Evolutionary conservation across 2,329 filamentous ascomycete genomes (phyloP).

Genomic region (Plenodomus lindquistii): DNA sequence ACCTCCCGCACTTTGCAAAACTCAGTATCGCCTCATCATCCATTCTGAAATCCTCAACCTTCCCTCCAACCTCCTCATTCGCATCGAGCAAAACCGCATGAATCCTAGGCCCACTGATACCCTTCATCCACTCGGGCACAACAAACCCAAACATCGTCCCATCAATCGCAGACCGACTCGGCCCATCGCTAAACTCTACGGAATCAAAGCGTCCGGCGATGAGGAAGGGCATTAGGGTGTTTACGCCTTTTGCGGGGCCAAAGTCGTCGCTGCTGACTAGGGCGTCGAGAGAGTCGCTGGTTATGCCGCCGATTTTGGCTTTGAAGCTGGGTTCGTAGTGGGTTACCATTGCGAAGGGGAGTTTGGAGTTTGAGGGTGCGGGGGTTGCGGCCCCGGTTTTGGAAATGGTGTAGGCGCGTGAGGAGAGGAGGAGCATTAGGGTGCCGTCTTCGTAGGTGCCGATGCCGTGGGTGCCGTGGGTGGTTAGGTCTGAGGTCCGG

Average conservation of each 20-base stretch:
- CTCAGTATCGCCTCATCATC: slow-evolving; percentile 38
- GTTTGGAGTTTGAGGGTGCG: slow-evolving; percentile 38
- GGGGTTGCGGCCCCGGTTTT: slow-evolving; percentile 33
- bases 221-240: slow-evolving; percentile 48
- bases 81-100: slow-evolving; percentile 42
- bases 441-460: slow-evolving; percentile 48
- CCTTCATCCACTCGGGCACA: slow-evolving; percentile 47
- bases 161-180: slow-evolving; percentile 33
- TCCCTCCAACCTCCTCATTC: slow-evolving; percentile 39
- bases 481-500: slow-evolving; percentile 43
- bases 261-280: slow-evolving; percentile 17
- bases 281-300: slow-evolving; percentile 22
- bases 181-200: slow-evolving; percentile 27
- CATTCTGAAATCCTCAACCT: slow-evolving; percentile 45
- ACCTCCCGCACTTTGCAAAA: slow-evolving; percentile 48
- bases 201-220: slow-evolving; percentile 43
- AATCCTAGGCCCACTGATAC: slow-evolving; percentile 45
- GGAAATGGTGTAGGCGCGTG: slow-evolving; percentile 39
- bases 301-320: slow-evolving; percentile 24
- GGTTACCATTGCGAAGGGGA: slow-evolving; percentile 49
- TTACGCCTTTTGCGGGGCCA: slow-evolving; percentile 32
- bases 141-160: slow-evolving; percentile 48
- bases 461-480: slow-evolving; percentile 50
- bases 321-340: slow-evolving; percentile 44
- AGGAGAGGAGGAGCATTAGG: slow-evolving; percentile 43